Percentiles rank a stretch among this genome's conserved stretches.
Conservation (phyloP, 148 eudicot species). For the Chenopodium formosanum region DNA sequence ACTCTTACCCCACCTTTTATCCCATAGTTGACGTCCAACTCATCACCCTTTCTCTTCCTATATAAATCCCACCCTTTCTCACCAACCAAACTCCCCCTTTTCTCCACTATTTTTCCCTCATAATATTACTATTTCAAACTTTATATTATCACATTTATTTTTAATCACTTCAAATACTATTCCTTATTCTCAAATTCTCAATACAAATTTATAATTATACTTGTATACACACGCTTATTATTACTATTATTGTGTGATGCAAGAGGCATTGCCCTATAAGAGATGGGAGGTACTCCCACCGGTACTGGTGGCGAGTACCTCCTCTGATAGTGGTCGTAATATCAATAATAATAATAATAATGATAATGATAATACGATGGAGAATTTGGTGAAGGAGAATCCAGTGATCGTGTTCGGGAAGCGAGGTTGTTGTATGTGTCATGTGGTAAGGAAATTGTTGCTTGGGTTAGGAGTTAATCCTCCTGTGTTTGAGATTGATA, state of each 20-base stretch:
- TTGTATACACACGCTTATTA: too few species aligned
- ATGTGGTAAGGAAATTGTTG: conserved; percentile 59
- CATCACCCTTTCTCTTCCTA: background rate
- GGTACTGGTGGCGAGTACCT: conserved; percentile 17
- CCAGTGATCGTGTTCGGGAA: conserved; percentile 61
- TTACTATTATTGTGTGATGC: conserved; percentile 31
- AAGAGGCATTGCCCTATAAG: conserved; percentile 46
- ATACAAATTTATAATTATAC: too few species aligned
- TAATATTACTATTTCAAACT: background rate
- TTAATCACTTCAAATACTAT: background rate
- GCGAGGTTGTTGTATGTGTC: conserved; percentile 83
- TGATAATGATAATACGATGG: background rate
- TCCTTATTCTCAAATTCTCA: background rate
- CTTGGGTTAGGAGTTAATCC: conserved; percentile 74
- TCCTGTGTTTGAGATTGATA: conserved; percentile 48
- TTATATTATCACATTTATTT: background rate
- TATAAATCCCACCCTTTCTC: conserved; percentile 7
- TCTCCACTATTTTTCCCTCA: background rate
- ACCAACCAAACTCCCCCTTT: conserved; percentile 2
- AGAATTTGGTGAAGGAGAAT: conserved; percentile 52
- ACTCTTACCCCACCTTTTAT: conserved; percentile 13
- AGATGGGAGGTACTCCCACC: conserved; percentile 36
- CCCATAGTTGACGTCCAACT: conserved; percentile 27
- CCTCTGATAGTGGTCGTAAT: background rate
- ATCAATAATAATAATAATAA: background rate